phyloP scores from a whole-genome alignment of 2,329 filamentous ascomycete species.

The Xylariaceae sp. region DNA sequence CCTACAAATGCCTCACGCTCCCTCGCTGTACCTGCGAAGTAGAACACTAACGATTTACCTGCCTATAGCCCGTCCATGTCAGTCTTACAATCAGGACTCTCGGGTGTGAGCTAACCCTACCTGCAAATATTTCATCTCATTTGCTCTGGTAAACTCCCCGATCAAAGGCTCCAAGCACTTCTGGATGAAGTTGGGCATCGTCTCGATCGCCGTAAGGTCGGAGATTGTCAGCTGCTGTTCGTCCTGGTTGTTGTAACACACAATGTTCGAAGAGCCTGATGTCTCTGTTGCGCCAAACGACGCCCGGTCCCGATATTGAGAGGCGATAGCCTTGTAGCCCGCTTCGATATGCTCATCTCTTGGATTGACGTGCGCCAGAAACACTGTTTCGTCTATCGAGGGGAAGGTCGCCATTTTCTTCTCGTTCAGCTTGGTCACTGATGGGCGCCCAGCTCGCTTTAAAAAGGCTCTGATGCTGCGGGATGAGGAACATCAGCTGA shows the following conservation, averaged over 20 bases:
- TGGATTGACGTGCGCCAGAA: conserved; percentile 34
- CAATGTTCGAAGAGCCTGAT: conserved; percentile 13
- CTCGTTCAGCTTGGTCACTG: conserved; percentile 19
- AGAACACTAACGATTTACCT: conserved; percentile 35
- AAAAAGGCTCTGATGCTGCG: conserved; percentile 30
- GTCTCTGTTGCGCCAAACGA: conserved; percentile 34
- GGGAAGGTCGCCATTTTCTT: conserved; percentile 27
- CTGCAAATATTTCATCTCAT: conserved; percentile 37
- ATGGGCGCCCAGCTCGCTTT: conserved; percentile 21
- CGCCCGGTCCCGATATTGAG: conserved; percentile 34
- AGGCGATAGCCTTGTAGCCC: conserved; percentile 30
- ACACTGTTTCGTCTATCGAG: conserved; percentile 34
- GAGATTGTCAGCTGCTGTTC: conserved; percentile 28
- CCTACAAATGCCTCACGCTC: conserved; percentile 32
- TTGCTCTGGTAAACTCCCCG: conserved; percentile 40
- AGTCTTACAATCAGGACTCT: background rate
- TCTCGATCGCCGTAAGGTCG: conserved; percentile 28
- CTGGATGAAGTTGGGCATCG: conserved; percentile 34
- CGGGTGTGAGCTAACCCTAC: conserved; percentile 19
- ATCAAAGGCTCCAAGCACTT: conserved; percentile 36
- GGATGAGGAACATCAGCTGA: too few species aligned
- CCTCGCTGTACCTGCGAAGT: conserved; percentile 25
- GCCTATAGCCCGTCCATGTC: conserved; percentile 20
- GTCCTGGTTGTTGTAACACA: conserved; percentile 39
- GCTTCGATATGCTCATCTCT: conserved; percentile 25